A percentile compares a stretch with the other conserved stretches of the same genome.
phyloP scores from a whole-genome alignment of 2,329 filamentous ascomycete genomes.

The Ceratocystis huliohia region DNA sequence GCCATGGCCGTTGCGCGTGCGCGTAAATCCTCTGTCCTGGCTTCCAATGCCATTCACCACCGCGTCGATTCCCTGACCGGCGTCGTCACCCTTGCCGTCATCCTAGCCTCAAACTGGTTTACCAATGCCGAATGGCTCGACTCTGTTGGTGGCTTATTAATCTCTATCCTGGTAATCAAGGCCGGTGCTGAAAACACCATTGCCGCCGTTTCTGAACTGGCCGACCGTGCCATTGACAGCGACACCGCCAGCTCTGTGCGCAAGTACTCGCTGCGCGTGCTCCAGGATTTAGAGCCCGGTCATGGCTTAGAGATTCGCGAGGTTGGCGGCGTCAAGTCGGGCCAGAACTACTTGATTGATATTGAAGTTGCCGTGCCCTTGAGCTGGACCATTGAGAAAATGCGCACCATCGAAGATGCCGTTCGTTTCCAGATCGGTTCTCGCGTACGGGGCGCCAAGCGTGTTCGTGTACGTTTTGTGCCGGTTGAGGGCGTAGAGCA shows the following conservation, averaged over 20 bases:
- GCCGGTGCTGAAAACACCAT: slow-evolving; percentile 80
- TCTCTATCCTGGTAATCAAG: slow-evolving; percentile 84
- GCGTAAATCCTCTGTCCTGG: slow-evolving; percentile 88
- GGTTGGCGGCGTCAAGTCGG: slow-evolving; percentile 83
- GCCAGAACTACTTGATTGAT: slow-evolving; percentile 91
- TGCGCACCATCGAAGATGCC: slow-evolving; percentile 56
- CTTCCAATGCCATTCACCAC: slow-evolving; percentile 93
- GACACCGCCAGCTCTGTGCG: slow-evolving; percentile 65
- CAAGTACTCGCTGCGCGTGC: slow-evolving; percentile 48
- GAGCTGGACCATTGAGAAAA: slow-evolving; percentile 60
- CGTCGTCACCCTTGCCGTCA: slow-evolving; percentile 79
- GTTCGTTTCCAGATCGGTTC: slow-evolving; percentile 60
- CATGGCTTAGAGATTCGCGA: slow-evolving; percentile 58
- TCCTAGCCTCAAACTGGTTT: slow-evolving; percentile 78
- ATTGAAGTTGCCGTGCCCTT: slow-evolving; percentile 71
- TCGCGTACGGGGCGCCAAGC: slow-evolving; percentile 71
- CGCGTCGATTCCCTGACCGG: slow-evolving; percentile 91
- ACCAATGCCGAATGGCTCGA: slow-evolving; percentile 84
- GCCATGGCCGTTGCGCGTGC: slow-evolving; percentile 92
- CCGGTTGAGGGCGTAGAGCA: slow-evolving; percentile 47
- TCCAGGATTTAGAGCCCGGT: slow-evolving; percentile 33
- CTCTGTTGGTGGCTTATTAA: slow-evolving; percentile 81
- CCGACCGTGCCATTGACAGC: slow-evolving; percentile 77
- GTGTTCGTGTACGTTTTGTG: slow-evolving; percentile 73
- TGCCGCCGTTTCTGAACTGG: slow-evolving; percentile 71